Evolutionary conservation across 164 flowering plant genomes (phyloP).

Genomic region (Piper betle): DNA sequence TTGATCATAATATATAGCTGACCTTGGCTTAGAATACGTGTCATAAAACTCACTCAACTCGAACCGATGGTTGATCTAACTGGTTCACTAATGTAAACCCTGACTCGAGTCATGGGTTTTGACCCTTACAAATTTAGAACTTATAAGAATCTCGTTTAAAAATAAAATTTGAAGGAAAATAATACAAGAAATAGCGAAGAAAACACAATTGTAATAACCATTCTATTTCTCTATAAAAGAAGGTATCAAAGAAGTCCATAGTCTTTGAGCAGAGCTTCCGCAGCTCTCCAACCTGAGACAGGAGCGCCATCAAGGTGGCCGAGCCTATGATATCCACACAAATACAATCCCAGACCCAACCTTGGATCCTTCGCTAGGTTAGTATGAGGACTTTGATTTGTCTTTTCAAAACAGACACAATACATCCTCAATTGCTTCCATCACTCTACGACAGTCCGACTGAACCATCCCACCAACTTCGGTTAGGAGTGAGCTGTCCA

Average conservation of each 20-base stretch:
- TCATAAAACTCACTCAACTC: no score
- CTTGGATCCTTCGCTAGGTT: conserved; percentile 36
- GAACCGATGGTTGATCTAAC: no score
- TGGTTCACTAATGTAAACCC: no score
- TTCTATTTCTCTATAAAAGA: no score
- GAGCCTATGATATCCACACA: conserved; percentile 72
- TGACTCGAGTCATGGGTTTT: no score
- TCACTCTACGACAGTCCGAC: conserved; percentile 23
- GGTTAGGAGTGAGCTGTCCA: conserved; percentile 37
- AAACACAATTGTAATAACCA: no score
- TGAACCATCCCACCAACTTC: conserved; percentile 76
- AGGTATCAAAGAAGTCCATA: conserved; percentile 7
- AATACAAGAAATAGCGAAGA: no score
- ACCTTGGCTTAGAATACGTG: no score
- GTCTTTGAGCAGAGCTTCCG: conserved; percentile 57
- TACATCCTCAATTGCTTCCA: conserved; percentile 81
- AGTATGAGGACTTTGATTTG: conserved; percentile 86
- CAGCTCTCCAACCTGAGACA: conserved; percentile 80
- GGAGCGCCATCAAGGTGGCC: conserved; percentile 94
- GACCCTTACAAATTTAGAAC: no score
- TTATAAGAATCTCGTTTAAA: no score
- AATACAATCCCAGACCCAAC: conserved; percentile 39
- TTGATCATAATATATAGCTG: no score
- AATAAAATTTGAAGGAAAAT: no score
- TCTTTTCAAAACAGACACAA: conserved; percentile 63